phyloP scores from a whole-genome alignment of 371 early-diverging fungal genomes.

The Actinomortierella wolfii region DNA sequence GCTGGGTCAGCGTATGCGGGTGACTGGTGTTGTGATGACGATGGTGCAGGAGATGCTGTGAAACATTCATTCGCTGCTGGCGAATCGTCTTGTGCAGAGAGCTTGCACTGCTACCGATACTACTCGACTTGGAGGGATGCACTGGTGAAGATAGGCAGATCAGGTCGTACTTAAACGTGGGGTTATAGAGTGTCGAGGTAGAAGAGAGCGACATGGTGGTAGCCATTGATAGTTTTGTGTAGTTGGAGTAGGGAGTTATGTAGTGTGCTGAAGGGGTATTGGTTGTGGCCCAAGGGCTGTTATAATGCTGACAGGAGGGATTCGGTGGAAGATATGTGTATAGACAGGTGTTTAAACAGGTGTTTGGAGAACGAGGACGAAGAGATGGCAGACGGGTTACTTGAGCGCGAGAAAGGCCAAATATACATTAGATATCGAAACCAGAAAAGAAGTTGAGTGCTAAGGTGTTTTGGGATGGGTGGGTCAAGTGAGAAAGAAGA shows the following conservation, averaged over 20 bases:
- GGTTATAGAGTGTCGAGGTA: constrained; percentile 24
- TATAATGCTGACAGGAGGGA: neutral
- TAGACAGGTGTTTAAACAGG: constrained; percentile 21
- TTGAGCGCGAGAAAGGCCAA: neutral
- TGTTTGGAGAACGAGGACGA: constrained; percentile 16
- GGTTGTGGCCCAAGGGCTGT: too few species aligned
- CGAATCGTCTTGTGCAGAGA: constrained; percentile 22
- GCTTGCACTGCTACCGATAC: constrained; percentile 4
- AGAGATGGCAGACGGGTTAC: too few species aligned
- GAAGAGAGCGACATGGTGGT: constrained; percentile 7
- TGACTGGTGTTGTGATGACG: constrained; percentile 4
- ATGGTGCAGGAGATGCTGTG: constrained; percentile 11
- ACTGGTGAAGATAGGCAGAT: constrained; percentile 18
- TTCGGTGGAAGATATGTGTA: neutral
- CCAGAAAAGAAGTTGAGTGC: constrained; percentile 3
- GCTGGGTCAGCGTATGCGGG: constrained; percentile 22
- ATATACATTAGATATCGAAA: neutral
- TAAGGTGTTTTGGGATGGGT: constrained; percentile 4
- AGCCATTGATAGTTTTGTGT: constrained; percentile 34
- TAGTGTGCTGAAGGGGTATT: neutral
- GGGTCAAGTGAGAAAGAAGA: constrained; percentile 9
- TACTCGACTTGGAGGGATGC: neutral
- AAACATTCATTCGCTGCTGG: constrained; percentile 22
- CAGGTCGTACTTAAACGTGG: constrained; percentile 34
- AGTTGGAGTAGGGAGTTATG: constrained; percentile 3